These are phyloP conservation scores for Pezicula carpinea DNA, from an alignment of 2,329 filamentous ascomycete genomes.

Conservation along the genomic window DNA sequence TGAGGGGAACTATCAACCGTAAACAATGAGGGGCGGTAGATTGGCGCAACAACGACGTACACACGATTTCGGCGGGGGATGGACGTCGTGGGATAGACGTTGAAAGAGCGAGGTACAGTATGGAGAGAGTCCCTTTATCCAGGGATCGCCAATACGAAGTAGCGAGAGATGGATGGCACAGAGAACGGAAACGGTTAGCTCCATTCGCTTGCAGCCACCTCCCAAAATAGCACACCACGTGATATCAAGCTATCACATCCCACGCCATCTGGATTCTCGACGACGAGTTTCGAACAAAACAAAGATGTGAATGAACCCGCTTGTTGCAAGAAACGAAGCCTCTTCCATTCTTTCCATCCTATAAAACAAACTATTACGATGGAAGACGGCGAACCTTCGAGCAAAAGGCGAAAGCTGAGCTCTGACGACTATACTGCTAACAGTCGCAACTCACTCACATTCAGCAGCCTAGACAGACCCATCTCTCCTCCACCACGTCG, in stretches of 20 bases:
- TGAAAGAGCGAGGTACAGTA: constrained; percentile 2
- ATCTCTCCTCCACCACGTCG: constrained; percentile 27
- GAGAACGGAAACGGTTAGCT: neutral
- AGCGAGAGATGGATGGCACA: neutral
- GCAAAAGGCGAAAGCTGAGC: constrained; percentile 21
- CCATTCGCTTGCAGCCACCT: neutral
- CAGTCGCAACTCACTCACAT: constrained; percentile 4
- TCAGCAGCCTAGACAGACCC: constrained; percentile 15
- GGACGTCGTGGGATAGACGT: constrained; percentile 1
- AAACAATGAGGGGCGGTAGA: neutral
- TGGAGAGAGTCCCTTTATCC: neutral
- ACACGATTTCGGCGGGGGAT: constrained; percentile 1
- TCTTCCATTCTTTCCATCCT: neutral
- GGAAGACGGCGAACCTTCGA: constrained; percentile 18
- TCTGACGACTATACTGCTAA: constrained; percentile 6
- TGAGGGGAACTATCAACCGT: neutral
- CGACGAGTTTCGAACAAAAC: neutral
- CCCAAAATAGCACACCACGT: neutral
- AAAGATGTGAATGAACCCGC: neutral
- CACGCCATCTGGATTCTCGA: neutral
- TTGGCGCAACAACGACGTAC: constrained; percentile 6
- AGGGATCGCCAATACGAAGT: neutral
- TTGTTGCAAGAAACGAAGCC: neutral
- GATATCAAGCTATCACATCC: neutral
- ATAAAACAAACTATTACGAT: constrained; percentile 6